Conservation (phyloP, 331 rosid species). For the Cydonia oblonga region DNA sequence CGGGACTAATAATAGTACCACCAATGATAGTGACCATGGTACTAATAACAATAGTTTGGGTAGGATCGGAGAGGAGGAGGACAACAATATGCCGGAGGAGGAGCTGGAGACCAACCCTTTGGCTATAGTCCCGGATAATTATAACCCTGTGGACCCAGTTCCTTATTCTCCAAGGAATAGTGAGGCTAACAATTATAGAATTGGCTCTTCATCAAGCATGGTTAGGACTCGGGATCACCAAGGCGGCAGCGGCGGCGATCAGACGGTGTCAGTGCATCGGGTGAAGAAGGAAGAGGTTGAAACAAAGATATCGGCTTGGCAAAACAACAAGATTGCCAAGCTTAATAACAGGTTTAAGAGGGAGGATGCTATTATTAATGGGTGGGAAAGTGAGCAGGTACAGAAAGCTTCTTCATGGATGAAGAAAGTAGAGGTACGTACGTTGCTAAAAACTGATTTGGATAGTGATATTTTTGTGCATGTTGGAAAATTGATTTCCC, state of each 20-base stretch:
- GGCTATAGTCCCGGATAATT: slow-evolving; percentile 38
- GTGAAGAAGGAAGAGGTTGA: slow-evolving; percentile 98
- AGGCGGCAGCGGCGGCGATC: slow-evolving; percentile 11
- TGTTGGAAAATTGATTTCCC: background rate
- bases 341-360: slow-evolving; percentile 83
- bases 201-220: slow-evolving; percentile 4
- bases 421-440: slow-evolving; percentile 76
- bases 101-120: slow-evolving; percentile 36
- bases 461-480: background rate
- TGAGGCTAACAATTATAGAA: background rate
- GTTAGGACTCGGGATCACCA: slow-evolving; percentile 1
- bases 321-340: slow-evolving; percentile 71
- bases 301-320: slow-evolving; percentile 90
- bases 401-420: slow-evolving; percentile 75
- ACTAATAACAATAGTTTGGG: slow-evolving; percentile 14
- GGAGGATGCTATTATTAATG: slow-evolving; percentile 72
- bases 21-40: background rate
- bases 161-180: slow-evolving; percentile 11
- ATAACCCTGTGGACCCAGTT: slow-evolving; percentile 24
- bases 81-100: slow-evolving; percentile 19
- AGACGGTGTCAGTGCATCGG: slow-evolving; percentile 43
- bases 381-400: slow-evolving; percentile 74
- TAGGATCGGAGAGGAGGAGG: slow-evolving; percentile 65
- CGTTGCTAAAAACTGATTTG: background rate
- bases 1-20: slow-evolving; percentile 15